Evolutionary conservation across 2,329 filamentous ascomycete species (phyloP).

Genomic region (Verticillium longisporum): DNA sequence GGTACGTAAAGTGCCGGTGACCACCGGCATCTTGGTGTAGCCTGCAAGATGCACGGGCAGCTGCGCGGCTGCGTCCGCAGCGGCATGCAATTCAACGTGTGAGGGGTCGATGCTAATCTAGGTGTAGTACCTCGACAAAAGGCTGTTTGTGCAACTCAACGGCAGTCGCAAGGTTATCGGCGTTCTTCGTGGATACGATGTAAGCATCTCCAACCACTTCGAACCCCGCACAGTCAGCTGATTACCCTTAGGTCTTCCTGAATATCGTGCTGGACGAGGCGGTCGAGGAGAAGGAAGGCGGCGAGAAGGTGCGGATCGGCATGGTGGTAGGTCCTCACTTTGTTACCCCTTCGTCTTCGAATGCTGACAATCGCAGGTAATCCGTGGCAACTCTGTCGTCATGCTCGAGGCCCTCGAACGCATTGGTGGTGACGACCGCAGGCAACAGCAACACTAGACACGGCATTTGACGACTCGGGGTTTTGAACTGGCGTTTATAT

Average conservation of each 20-base stretch:
- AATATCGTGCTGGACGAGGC: constrained; percentile 98
- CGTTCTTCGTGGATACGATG: constrained; percentile 91
- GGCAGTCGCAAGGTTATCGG: constrained; percentile 97
- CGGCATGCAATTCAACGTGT: background rate
- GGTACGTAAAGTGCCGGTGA: constrained; percentile 42
- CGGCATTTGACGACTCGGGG: background rate
- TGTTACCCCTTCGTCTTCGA: background rate
- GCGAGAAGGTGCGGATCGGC: constrained; percentile 83
- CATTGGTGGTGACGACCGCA: constrained; percentile 55
- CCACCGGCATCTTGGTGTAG: background rate
- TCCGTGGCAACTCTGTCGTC: constrained; percentile 95
- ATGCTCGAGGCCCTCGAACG: constrained; percentile 84
- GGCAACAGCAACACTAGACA: constrained; percentile 20
- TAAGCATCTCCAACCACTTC: constrained; percentile 33
- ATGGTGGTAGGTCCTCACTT: constrained; percentile 66
- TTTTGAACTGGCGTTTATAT: constrained; percentile 1
- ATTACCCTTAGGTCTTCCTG: constrained; percentile 70
- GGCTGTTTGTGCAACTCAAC: constrained; percentile 95
- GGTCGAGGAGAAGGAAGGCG: constrained; percentile 86
- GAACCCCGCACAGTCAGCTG: constrained; percentile 9
- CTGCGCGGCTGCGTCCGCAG: background rate
- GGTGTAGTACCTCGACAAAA: constrained; percentile 92
- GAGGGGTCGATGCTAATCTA: constrained; percentile 1
- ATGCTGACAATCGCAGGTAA: constrained; percentile 55
- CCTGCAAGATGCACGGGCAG: background rate